Percentiles rank a stretch among this genome's conserved stretches.
phyloP scores from a whole-genome alignment of 306 rosid species.

The Lotus japonicus region DNA sequence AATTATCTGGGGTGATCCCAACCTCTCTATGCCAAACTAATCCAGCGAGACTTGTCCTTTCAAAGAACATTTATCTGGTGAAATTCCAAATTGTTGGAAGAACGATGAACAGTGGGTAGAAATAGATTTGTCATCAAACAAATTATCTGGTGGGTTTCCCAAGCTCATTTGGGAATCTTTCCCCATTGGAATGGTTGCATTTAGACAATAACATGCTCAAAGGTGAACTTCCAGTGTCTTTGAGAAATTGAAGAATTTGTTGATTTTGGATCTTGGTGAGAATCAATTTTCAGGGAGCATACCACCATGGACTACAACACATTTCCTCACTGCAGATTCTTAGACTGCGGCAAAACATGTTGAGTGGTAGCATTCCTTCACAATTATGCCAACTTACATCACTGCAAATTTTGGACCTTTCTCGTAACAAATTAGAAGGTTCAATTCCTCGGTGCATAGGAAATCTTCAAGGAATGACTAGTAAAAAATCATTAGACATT shows the following conservation, averaged over 20 bases:
- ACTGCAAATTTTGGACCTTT: conserved; percentile 13
- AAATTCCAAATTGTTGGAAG: conserved; percentile 8
- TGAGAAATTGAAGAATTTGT: not conserved
- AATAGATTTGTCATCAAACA: conserved; percentile 8
- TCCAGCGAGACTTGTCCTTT: not conserved
- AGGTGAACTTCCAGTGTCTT: not conserved
- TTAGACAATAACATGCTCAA: conserved; percentile 10
- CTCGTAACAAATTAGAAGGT: not conserved
- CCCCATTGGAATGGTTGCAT: not conserved
- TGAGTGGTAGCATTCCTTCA: conserved; percentile 4
- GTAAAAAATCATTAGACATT: not conserved
- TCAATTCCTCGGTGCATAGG: conserved; percentile 17
- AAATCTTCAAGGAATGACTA: not conserved
- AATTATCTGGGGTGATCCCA: not conserved
- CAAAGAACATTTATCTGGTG: conserved; percentile 16
- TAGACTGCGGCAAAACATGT: conserved; percentile 1
- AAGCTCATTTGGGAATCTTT: not conserved
- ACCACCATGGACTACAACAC: conserved; percentile 9
- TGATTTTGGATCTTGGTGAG: conserved; percentile 10
- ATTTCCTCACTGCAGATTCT: not conserved
- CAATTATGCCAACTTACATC: conserved; percentile 2
- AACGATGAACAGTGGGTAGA: not conserved
- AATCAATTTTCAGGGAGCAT: conserved; percentile 18
- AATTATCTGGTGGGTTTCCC: not conserved
- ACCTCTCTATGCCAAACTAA: not conserved